These are phyloP conservation scores for Leccinum pachyderme DNA, from an alignment of 1,284 basidiomycete genomes.

Conservation along the genomic window DNA sequence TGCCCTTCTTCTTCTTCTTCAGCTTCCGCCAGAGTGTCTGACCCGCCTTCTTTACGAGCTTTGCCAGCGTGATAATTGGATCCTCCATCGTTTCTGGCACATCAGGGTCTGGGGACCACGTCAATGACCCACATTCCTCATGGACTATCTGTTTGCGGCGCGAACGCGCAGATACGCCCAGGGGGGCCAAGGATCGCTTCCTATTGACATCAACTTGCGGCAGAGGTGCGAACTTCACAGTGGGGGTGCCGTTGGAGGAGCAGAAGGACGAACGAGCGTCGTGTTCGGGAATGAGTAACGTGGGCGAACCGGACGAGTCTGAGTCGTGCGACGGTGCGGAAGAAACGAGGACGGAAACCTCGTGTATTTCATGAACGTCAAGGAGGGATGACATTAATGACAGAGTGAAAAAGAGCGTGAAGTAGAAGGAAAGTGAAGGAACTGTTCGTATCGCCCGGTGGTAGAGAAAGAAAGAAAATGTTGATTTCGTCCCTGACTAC, in stretches of 20 bases:
- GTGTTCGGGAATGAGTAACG: slow-evolving; percentile 9
- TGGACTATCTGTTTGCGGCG: slow-evolving; percentile 29
- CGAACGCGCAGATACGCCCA: slow-evolving; percentile 62
- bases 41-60: slow-evolving; percentile 45
- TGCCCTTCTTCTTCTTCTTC: slow-evolving; percentile 24
- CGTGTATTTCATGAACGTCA: slow-evolving; percentile 20
- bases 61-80: slow-evolving; percentile 46
- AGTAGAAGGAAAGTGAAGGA: slow-evolving; percentile 23
- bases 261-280: slow-evolving; percentile 17
- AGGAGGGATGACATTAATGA: slow-evolving; percentile 20
- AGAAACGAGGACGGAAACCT: slow-evolving; percentile 8
- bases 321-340: slow-evolving; percentile 21
- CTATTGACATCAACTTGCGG: slow-evolving; percentile 48
- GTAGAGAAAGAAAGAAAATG: slow-evolving; percentile 1
- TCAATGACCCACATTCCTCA: slow-evolving; percentile 18
- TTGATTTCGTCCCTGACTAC: not conserved
- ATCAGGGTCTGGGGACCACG: slow-evolving; percentile 29
- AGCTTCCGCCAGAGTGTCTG: slow-evolving; percentile 42
- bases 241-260: slow-evolving; percentile 24
- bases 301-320: slow-evolving; percentile 22
- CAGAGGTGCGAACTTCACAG: slow-evolving; percentile 42
- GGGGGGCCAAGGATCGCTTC: slow-evolving; percentile 52
- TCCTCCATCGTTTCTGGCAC: slow-evolving; percentile 36
- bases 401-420: slow-evolving; percentile 25
- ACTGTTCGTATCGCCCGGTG: slow-evolving; percentile 11